Evolutionary conservation across 75 land plant species (phyloP).

Genomic region (Pseudotsuga menziesii): DNA sequence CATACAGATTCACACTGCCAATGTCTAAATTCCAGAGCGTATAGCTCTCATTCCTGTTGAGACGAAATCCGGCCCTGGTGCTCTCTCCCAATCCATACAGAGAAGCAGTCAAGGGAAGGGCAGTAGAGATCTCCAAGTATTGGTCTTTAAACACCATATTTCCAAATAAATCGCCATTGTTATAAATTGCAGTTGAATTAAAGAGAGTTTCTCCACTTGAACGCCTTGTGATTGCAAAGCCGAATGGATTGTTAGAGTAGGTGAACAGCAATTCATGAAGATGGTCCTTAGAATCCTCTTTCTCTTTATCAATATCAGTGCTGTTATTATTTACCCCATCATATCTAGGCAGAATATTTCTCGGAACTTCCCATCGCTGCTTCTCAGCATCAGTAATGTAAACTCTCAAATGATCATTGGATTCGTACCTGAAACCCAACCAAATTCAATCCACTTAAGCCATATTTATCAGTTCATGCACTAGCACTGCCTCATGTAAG

Average conservation of each 20-base stretch:
- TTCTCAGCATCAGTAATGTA: conserved; percentile 65
- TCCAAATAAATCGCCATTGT: conserved; percentile 7
- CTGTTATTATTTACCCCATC: too few relatives aligned
- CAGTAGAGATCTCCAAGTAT: conserved; percentile 65
- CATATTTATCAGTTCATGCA: too few relatives aligned
- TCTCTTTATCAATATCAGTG: too few relatives aligned
- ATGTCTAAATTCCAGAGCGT: conserved; percentile 38
- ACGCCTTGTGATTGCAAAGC: conserved; percentile 47
- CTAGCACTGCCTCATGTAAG: too few relatives aligned
- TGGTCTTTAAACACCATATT: conserved; percentile 73
- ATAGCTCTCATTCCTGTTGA: conserved; percentile 12
- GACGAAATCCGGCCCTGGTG: conserved; percentile 26
- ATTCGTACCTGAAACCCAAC: conserved; percentile 43
- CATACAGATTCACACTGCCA: conserved; percentile 7
- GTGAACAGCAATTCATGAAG: conserved; percentile 26
- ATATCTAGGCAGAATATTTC: conserved; percentile 52
- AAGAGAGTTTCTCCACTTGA: conserved; percentile 54
- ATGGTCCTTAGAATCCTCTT: conserved; percentile 10
- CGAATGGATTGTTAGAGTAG: conserved; percentile 51
- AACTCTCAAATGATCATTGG: conserved; percentile 49
- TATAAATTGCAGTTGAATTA: conserved; percentile 26
- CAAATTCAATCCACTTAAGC: too few relatives aligned
- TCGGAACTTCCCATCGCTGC: conserved; percentile 82
- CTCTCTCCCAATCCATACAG: conserved; percentile 39
- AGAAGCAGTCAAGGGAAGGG: conserved; percentile 35